Evolutionary conservation across 352 stramenopile species (phyloP).

Genomic region (Phytophthora quininea): DNA sequence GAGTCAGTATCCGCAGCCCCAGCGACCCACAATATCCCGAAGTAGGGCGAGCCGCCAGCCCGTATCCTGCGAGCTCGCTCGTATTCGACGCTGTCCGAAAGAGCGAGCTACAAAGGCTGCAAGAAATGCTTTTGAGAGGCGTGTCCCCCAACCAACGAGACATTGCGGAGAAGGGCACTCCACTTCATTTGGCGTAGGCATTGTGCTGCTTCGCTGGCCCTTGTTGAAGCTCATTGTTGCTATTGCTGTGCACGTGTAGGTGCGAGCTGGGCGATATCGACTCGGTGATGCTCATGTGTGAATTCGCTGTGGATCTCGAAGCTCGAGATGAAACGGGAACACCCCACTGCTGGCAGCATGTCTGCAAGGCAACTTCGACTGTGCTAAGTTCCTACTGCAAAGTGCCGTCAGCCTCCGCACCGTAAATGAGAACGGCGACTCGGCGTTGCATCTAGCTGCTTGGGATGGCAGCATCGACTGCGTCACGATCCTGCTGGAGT

Average conservation of each 20-base stretch:
- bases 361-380: constrained; percentile 71
- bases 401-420: constrained; percentile 61
- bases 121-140: constrained; percentile 53
- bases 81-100: constrained; percentile 66
- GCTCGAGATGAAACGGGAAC: constrained; percentile 66
- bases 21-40: not conserved
- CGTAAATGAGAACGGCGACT: constrained; percentile 53
- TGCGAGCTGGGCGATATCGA: constrained; percentile 73
- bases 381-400: constrained; percentile 73
- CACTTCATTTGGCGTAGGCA: constrained; percentile 72
- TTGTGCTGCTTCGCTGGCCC: constrained; percentile 5
- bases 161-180: constrained; percentile 65
- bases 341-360: constrained; percentile 71
- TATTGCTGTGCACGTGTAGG: constrained; percentile 32
- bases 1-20: constrained; percentile 18
- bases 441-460: constrained; percentile 68
- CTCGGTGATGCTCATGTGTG: constrained; percentile 65
- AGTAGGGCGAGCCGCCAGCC: not conserved
- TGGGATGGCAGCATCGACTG: constrained; percentile 70
- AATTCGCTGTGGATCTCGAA: constrained; percentile 72
- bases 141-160: constrained; percentile 64
- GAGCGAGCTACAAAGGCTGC: constrained; percentile 44
- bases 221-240: constrained; percentile 14
- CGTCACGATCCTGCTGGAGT: constrained; percentile 71
- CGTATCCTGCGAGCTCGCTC: constrained; percentile 8